Evolutionary conservation across 805 yeast genomes (phyloP), one percentile per base, ranked within the genome.

Genomic region (Pichia manshurica): DNA sequence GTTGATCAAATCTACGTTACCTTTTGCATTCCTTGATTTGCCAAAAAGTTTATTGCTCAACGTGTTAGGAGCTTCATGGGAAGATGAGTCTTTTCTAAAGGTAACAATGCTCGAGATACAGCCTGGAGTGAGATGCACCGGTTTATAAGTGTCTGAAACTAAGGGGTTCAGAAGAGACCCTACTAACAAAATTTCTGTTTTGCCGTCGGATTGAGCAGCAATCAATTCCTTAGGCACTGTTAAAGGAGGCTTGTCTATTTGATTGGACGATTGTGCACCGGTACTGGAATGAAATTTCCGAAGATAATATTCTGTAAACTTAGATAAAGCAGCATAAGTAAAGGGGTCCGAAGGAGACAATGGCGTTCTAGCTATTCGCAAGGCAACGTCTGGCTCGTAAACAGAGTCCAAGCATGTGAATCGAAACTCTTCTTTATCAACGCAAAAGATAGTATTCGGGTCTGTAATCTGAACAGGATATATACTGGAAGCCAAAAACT

Each of bases 111-210:
- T 39, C 3, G 64, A 55, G 10, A 73, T 50, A 53, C 82, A 78
- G 0, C 84, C 82, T 0, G 83, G 82, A 17, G 73, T 77, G 46
- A 78, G 61, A 54, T 73, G 78, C 19, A 78, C 79, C 23, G 69
- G 64, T 46, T 69, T 69, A 55, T 74, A 78, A 1, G 78, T 75
- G 55, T 79, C 84, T 4, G 79, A 73, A 37, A 62, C 51, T 45
- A 79, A 60, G 0, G 83, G 79, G 49, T 76, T 78, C 25, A 78
- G 68, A 39, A 69, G 69, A 39, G 82, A 79, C 0, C 82, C 84
- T 19, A 78, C 67, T 23, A 72, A 70, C 9, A 66, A 39, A 4
- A 63, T 55, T 41, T 68, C 73, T 0, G 65, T 53, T 42, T 61
- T 65, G 1, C 63, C 63, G 40, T 60, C 65, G 0, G 60, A 57